Evolutionary conservation across 1,284 basidiomycete genomes (phyloP).

Genomic region (Serendipita sp.): DNA sequence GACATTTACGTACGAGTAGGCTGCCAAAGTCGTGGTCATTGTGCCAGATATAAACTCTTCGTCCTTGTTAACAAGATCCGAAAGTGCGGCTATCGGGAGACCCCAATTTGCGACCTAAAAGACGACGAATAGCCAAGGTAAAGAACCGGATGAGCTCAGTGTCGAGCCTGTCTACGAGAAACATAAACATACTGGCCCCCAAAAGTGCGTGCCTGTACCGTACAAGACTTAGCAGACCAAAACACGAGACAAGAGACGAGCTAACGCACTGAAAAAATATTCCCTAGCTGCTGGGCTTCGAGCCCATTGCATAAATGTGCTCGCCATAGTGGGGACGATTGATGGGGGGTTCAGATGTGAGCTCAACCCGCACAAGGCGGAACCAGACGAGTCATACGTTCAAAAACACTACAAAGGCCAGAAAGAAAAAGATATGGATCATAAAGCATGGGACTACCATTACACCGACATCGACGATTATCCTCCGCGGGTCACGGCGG

Average conservation of each 20-base stretch:
- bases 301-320: conserved; percentile 71
- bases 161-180: neutral
- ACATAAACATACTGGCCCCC: conserved; percentile 66
- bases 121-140: neutral
- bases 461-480: neutral
- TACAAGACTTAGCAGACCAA: conserved; percentile 2
- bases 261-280: conserved; percentile 80
- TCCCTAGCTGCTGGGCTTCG: conserved; percentile 78
- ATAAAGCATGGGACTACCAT: neutral
- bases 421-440: neutral
- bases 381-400: no score
- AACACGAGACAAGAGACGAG: neutral
- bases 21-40: conserved; percentile 81
- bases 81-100: conserved; percentile 77
- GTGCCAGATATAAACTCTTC: conserved; percentile 90
- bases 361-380: neutral
- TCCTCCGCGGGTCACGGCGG: neutral
- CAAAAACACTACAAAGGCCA: neutral
- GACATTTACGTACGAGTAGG: conserved; percentile 58
- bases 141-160: neutral
- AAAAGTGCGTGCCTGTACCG: conserved; percentile 78
- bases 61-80: conserved; percentile 75
- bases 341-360: neutral
- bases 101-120: conserved; percentile 90
- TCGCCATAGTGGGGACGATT: conserved; percentile 38